Base-by-base conservation (phyloP, 371 early-diverging fungal genomes). In the Lichtheimia ramosa region DNA sequence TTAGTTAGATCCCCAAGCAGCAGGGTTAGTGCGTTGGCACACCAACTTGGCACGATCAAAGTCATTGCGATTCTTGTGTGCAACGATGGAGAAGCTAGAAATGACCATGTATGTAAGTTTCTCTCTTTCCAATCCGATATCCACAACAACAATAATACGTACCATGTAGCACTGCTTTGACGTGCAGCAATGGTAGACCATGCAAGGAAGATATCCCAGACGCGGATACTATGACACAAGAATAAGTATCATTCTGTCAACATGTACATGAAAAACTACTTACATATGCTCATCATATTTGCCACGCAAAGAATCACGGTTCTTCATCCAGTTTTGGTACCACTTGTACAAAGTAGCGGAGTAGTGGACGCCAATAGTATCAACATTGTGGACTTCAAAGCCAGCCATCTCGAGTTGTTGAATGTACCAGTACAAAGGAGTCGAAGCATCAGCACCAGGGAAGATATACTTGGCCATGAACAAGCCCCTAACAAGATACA, bases 401-500 rank as follows among this genome's bases (percentile, higher is more conserved):
- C 98, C 97, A 54, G 95, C 91, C 40, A 75, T 81, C 79, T 98
- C 98, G 53, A 93, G 84, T 83, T 98, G 92, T 59, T 87, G 85
- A 53, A 91, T 75, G 51, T 90, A 90, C 97, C 97, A 98, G 86
- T 91, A 89, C 54, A 98, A 80, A 48, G 98, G 98, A 70, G 90
- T 88, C 51, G 96, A 95, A 27, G 97, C 97, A 79, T 97, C 98
- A 63, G 97, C 97, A 68, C 97, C 97, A 61, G 97, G 97, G 91
- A 98, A 97, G 61, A 98, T 89, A 74, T 97, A 96, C 82, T 90
- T 95, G 71, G 93, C 95, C 97, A 98, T 97, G 77, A 97, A 97
- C 52, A 97, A 86, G 55, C 97, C 98, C 79, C 78, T 77, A 43
- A 50, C 21, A 24, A 49, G 41, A 87, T 84, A 88, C 6, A 50